Evolutionary conservation across 768 basidiomycete species (phyloP).

Genomic region (Pluteus cervinus): DNA sequence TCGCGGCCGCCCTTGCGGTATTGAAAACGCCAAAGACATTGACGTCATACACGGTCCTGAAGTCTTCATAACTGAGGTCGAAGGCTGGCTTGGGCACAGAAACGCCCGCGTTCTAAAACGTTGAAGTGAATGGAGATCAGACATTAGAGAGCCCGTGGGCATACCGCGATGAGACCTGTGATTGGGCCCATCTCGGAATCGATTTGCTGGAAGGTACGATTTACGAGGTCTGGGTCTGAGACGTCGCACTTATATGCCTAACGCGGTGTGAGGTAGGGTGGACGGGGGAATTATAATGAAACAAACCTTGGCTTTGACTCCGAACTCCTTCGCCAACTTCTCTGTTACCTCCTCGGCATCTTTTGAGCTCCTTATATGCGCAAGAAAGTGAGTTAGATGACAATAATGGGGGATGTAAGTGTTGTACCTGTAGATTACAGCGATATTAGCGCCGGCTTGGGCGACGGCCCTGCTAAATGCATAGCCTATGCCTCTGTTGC

Average conservation of each 20-base stretch:
- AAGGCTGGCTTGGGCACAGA: constrained; percentile 59
- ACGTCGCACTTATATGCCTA: constrained; percentile 67
- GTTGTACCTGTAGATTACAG: constrained; percentile 51
- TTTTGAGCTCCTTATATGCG: constrained; percentile 31
- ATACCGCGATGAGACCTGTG: constrained; percentile 50
- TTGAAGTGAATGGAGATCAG: neutral
- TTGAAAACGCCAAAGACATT: constrained; percentile 70
- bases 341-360: constrained; percentile 43
- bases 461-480: constrained; percentile 50
- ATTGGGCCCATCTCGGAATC: constrained; percentile 42
- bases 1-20: constrained; percentile 49
- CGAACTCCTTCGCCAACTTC: constrained; percentile 40
- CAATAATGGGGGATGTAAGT: neutral
- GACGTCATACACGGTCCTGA: constrained; percentile 44
- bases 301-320: constrained; percentile 33
- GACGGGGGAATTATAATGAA: neutral
- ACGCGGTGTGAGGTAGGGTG: neutral
- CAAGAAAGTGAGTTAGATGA: neutral
- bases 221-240: constrained; percentile 36
- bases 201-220: constrained; percentile 39
- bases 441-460: constrained; percentile 49
- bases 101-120: constrained; percentile 51
- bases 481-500: constrained; percentile 55
- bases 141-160: constrained; percentile 4
- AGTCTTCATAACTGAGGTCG: constrained; percentile 51